Base-by-base conservation (phyloP, 805 yeast genomes). In the Nakazawaea sp. region DNA sequence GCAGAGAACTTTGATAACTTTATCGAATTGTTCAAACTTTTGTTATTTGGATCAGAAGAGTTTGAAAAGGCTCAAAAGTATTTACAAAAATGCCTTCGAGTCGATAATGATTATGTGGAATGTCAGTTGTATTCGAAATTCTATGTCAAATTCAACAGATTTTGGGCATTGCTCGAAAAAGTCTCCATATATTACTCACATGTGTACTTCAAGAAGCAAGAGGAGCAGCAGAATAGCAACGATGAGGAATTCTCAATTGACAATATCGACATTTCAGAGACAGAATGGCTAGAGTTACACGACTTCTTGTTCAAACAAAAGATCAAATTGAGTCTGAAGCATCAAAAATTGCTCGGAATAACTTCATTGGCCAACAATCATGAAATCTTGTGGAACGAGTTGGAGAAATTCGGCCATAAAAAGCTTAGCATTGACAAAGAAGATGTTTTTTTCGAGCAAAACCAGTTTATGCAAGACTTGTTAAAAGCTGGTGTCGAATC, bases 31-130 rank as follows among this genome's bases (percentile, higher is more conserved):
- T 51, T 49, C 33, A 49, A 55, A 38, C 35, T 60, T 13, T 47
- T 49, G 18, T 35, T 51, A 27, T 56, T 58, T 39, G 61, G 53
- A 2, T 42, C 45, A 23, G 42, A 50, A 3, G 32, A 36, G 16
- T 49, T 40, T 13, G 17, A 20, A 11, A 40, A 35, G 16, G 42
- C 32, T 24, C 43, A 30, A 15, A 50, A 49, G 33, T 35, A 43
- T 20, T 27, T 56, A 27, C 58, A 57, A 46, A 77, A 72, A 44
- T 88, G 97, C 53, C 61, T 90, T 33, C 77, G 82, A 38, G 68
- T 75, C 30, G 90, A 90, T 55, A 83, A 86, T 56, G 96, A 86
- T 44, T 71, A 69, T 45, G 59, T 60, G 19, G 60, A 57, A 2
- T 87, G 95, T 55, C 75, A 78, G 21, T 59, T 51, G 13, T 49